These are phyloP conservation scores for Russula sp. DNA, from an alignment of 768 basidiomycete species.

Conservation along the genomic window DNA sequence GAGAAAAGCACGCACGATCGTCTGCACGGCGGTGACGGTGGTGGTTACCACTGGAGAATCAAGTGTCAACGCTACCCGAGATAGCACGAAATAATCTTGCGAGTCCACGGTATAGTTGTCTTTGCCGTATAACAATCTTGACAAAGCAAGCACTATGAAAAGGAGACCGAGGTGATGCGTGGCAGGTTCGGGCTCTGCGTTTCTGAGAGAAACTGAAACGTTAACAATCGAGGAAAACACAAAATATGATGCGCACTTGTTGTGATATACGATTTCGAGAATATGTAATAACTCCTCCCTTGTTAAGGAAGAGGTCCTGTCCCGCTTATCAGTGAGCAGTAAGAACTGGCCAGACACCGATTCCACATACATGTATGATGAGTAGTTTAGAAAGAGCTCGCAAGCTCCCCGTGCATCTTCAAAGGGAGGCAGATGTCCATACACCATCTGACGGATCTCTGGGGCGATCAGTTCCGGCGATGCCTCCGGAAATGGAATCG, in stretches of 20 bases:
- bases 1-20: constrained; percentile 41
- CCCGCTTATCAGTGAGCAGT: background rate
- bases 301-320: constrained; percentile 50
- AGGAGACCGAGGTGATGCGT: constrained; percentile 57
- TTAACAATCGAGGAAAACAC: background rate
- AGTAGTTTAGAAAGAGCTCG: constrained; percentile 60
- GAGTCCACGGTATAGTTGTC: constrained; percentile 48
- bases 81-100: constrained; percentile 56
- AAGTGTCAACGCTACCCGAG: constrained; percentile 47
- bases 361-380: constrained; percentile 39
- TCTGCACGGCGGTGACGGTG: constrained; percentile 50
- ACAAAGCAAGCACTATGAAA: constrained; percentile 62
- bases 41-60: constrained; percentile 43
- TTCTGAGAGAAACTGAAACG: constrained; percentile 27
- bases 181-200: constrained; percentile 34
- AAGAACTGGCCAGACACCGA: background rate
- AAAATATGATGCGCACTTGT: constrained; percentile 33
- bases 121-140: constrained; percentile 51
- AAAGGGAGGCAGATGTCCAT: constrained; percentile 46
- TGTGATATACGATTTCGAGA: constrained; percentile 47
- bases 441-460: constrained; percentile 39
- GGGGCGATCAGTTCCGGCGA: constrained; percentile 16
- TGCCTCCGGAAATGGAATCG: constrained; percentile 23
- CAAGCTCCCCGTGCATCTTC: constrained; percentile 56
- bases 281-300: constrained; percentile 53